phyloP scores from a whole-genome alignment of 257 asterid genomes.

The Prunella vulgaris region DNA sequence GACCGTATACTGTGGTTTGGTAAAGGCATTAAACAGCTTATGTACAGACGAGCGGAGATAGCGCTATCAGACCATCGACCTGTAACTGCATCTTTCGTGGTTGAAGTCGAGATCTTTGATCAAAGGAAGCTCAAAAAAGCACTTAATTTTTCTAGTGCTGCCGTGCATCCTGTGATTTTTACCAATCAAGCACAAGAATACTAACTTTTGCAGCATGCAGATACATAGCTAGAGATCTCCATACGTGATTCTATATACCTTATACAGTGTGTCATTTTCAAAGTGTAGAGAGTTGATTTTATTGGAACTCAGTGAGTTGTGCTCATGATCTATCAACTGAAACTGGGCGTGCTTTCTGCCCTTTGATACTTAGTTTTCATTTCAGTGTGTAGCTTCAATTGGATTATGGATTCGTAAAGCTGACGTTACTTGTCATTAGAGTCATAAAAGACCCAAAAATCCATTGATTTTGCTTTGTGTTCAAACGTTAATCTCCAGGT shows the following conservation, averaged over 20 bases:
- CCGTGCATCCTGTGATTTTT: constrained; percentile 57
- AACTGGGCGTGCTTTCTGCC: not conserved
- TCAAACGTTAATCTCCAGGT: not conserved
- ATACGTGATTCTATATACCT: not conserved
- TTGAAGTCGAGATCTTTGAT: constrained; percentile 77
- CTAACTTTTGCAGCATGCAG: constrained; percentile 8
- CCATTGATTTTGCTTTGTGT: not conserved
- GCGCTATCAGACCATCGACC: constrained; percentile 87
- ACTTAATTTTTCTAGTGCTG: constrained; percentile 57
- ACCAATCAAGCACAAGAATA: constrained; percentile 31
- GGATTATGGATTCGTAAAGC: not conserved
- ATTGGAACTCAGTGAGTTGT: not conserved
- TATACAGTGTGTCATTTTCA: not conserved
- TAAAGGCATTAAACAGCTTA: constrained; percentile 74
- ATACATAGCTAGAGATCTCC: not conserved
- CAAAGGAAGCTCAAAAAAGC: constrained; percentile 79
- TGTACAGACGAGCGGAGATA: constrained; percentile 59
- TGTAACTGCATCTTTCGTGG: constrained; percentile 58
- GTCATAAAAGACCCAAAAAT: not conserved
- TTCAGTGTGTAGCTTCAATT: not conserved
- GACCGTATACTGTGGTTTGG: constrained; percentile 92
- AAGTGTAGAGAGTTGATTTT: not conserved
- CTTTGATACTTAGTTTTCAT: not conserved
- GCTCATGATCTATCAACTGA: not conserved
- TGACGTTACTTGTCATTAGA: not conserved